phyloP scores from a whole-genome alignment of 352 stramenopile species.

The Phytopythium ostracodes region DNA sequence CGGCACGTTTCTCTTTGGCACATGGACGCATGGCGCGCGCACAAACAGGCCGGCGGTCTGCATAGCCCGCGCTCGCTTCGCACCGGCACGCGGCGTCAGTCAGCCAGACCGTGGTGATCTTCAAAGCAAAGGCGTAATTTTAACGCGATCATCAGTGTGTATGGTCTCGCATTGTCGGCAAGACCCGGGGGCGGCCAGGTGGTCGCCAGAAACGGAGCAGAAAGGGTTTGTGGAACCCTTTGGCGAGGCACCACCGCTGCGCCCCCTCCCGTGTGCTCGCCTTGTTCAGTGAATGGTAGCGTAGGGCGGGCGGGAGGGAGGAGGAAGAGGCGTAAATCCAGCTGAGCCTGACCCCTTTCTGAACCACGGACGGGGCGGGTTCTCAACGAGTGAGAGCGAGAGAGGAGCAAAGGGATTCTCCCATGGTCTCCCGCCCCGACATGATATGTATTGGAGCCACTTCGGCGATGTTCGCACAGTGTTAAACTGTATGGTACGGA shows the following conservation, averaged over 20 bases:
- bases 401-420: neutral
- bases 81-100: slow-evolving; percentile 2
- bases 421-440: neutral
- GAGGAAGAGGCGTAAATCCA: slow-evolving; percentile 1
- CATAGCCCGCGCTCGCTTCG: neutral
- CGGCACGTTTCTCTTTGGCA: neutral
- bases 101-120: no score
- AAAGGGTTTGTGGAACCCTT: neutral
- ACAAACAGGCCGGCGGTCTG: slow-evolving; percentile 1
- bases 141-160: neutral
- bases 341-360: neutral
- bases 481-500: neutral
- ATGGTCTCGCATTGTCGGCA: neutral
- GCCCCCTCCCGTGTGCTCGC: no score
- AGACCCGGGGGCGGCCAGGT: neutral
- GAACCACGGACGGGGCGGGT: neutral
- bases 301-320: neutral
- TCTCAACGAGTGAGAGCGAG: neutral
- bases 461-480: neutral
- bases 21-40: neutral
- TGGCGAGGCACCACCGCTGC: no score
- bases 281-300: no score
- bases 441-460: slow-evolving; percentile 2
- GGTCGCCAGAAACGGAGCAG: neutral
- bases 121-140: neutral